Conservation (phyloP, 805 yeast species). For the Wickerhamiella nectarea region DNA sequence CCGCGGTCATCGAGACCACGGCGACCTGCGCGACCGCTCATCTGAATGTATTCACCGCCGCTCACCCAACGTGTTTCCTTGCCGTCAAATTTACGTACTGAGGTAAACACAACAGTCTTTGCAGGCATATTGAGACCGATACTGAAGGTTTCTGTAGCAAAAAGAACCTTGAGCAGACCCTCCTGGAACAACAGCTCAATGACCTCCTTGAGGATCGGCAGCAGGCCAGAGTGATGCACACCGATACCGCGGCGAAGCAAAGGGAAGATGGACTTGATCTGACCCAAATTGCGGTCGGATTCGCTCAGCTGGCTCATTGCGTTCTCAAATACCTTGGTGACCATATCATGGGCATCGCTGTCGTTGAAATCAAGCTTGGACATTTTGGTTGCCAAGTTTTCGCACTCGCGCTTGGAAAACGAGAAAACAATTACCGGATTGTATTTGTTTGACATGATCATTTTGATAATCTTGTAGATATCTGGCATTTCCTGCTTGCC, state of each 20-base stretch:
- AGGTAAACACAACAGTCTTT: constrained; percentile 93
- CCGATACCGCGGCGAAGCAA: constrained; percentile 90
- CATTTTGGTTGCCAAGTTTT: constrained; percentile 85
- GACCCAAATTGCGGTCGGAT: constrained; percentile 83
- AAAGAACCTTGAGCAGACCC: constrained; percentile 83
- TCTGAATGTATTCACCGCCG: constrained; percentile 98
- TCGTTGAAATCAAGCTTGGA: constrained; percentile 88
- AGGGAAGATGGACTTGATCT: constrained; percentile 83
- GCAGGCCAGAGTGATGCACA: constrained; percentile 91
- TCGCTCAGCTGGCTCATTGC: constrained; percentile 84
- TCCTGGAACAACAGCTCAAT: constrained; percentile 95
- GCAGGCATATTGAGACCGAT: constrained; percentile 99
- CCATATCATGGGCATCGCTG: constrained; percentile 84
- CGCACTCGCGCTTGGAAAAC: constrained; percentile 96
- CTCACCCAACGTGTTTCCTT: constrained; percentile 96
- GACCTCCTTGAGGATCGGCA: constrained; percentile 87
- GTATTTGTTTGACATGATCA: constrained; percentile 93
- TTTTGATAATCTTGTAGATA: constrained; percentile 89
- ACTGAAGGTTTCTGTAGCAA: constrained; percentile 97
- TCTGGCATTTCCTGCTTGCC: constrained; percentile 81
- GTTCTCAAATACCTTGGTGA: constrained; percentile 77
- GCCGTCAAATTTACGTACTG: constrained; percentile 98
- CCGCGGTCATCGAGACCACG: constrained; percentile 99
- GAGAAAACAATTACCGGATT: constrained; percentile 98
- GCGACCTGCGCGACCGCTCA: constrained; percentile 99